phyloP scores from a whole-genome alignment of 805 yeast species.

The Candida saitoana region DNA sequence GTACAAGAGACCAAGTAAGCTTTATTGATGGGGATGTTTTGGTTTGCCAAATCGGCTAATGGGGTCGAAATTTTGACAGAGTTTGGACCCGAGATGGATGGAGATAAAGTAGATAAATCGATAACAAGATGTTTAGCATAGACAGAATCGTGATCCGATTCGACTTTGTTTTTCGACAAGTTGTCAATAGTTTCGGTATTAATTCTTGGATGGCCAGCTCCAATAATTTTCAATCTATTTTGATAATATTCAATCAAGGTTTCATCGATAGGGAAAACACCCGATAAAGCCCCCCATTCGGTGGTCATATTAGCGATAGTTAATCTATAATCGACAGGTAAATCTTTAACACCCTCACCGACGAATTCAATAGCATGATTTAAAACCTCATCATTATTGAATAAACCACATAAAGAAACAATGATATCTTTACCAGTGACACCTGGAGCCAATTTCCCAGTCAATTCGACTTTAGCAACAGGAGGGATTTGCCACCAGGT shows the following conservation, averaged over 20 bases:
- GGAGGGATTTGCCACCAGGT: constrained; percentile 99
- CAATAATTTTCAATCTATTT: constrained; percentile 51
- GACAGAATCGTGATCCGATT: constrained; percentile 71
- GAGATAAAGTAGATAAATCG: constrained; percentile 77
- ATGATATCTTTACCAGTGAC: constrained; percentile 96
- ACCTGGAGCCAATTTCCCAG: constrained; percentile 77
- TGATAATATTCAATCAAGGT: constrained; percentile 76
- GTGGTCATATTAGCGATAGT: constrained; percentile 98
- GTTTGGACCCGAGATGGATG: constrained; percentile 94
- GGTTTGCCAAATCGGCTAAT: constrained; percentile 64
- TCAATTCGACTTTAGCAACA: constrained; percentile 87
- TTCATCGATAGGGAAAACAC: constrained; percentile 93
- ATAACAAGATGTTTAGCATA: constrained; percentile 86
- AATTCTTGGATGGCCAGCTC: constrained; percentile 81
- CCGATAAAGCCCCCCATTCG: constrained; percentile 98
- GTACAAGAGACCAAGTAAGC: constrained; percentile 98
- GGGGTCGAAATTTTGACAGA: constrained; percentile 89
- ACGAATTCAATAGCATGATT: constrained; percentile 92
- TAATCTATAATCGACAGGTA: constrained; percentile 78
- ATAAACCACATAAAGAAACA: constrained; percentile 89
- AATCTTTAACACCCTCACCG: constrained; percentile 68
- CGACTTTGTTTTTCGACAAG: constrained; percentile 40
- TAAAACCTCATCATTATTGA: constrained; percentile 88
- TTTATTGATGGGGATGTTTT: constrained; percentile 78
- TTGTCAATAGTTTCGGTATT: constrained; percentile 55